Percentiles rank a stretch among this genome's conserved stretches.
Evolutionary conservation across 2,329 filamentous ascomycete genomes (phyloP).

Genomic region (Waltergamsia citrina): DNA sequence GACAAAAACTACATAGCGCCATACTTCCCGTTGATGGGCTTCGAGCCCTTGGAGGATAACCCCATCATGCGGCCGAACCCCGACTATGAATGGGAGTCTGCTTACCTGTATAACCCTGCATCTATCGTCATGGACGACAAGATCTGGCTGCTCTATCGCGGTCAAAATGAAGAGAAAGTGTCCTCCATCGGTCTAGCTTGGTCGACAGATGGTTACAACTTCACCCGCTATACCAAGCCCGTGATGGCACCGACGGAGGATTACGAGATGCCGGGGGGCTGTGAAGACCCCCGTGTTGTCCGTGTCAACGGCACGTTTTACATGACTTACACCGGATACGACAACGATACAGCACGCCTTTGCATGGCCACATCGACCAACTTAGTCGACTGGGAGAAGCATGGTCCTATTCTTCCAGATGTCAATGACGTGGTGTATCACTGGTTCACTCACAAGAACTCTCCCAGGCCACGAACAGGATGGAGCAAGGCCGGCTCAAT

Average conservation of each 20-base stretch:
- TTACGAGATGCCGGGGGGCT: background rate
- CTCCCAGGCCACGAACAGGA: background rate
- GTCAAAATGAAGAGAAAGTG: background rate
- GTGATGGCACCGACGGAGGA: background rate
- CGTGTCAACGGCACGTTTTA: slow-evolving; percentile 1
- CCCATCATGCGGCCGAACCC: slow-evolving; percentile 1
- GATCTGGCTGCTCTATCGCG: background rate
- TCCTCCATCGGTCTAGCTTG: background rate
- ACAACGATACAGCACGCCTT: background rate
- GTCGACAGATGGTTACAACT: slow-evolving; percentile 1
- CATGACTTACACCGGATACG: slow-evolving; percentile 1
- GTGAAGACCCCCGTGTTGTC: slow-evolving; percentile 1
- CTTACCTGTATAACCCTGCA: slow-evolving; percentile 1
- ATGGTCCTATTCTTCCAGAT: background rate
- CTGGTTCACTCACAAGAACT: background rate
- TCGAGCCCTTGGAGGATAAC: background rate
- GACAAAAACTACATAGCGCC: background rate
- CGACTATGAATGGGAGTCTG: slow-evolving; percentile 1
- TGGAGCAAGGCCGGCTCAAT: slow-evolving; percentile 1
- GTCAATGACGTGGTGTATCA: background rate
- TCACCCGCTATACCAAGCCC: background rate
- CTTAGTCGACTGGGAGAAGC: slow-evolving; percentile 1
- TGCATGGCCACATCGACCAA: slow-evolving; percentile 2
- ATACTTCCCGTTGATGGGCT: background rate
- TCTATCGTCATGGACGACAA: background rate